Conservation (phyloP, 495 filamentous ascomycete species). For the Aspergillus heteromorphus region DNA sequence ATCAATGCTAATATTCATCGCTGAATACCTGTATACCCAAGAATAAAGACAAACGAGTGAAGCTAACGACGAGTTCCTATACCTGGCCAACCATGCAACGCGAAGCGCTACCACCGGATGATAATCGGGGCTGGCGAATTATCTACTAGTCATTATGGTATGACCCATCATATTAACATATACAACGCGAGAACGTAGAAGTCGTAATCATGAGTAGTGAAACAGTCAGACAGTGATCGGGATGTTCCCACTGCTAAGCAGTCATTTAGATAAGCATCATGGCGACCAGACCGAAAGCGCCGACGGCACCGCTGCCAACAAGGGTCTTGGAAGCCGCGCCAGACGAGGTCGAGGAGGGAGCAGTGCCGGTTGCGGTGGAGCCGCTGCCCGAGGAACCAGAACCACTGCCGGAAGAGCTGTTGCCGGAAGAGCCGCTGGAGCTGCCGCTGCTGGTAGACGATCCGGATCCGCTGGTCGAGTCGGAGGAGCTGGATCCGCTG, state of each 20-base stretch:
- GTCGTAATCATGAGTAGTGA: slow-evolving; percentile 11
- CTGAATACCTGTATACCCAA: no score
- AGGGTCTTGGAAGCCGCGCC: slow-evolving; percentile 31
- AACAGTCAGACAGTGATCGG: no score
- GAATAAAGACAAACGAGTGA: neutral
- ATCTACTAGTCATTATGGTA: slow-evolving; percentile 8
- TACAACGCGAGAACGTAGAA: slow-evolving; percentile 11
- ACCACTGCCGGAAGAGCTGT: slow-evolving; percentile 10
- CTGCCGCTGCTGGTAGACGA: slow-evolving; percentile 6
- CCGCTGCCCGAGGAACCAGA: no score
- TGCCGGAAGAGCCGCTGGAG: slow-evolving; percentile 13
- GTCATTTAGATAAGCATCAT: slow-evolving; percentile 35
- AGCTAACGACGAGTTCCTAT: neutral
- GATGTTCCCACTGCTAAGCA: no score
- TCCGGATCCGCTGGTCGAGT: slow-evolving; percentile 6
- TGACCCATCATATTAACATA: slow-evolving; percentile 9
- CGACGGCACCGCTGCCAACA: slow-evolving; percentile 31
- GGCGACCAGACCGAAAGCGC: slow-evolving; percentile 36
- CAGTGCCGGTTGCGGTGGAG: slow-evolving; percentile 14
- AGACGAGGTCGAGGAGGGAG: slow-evolving; percentile 14
- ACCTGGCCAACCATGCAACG: neutral
- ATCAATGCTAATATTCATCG: no score
- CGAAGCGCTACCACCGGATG: neutral
- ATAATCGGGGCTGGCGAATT: neutral
- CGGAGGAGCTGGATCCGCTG: slow-evolving; percentile 3